Base-by-base conservation (phyloP, 2,329 filamentous ascomycete species). In the Fusarium nanum region DNA sequence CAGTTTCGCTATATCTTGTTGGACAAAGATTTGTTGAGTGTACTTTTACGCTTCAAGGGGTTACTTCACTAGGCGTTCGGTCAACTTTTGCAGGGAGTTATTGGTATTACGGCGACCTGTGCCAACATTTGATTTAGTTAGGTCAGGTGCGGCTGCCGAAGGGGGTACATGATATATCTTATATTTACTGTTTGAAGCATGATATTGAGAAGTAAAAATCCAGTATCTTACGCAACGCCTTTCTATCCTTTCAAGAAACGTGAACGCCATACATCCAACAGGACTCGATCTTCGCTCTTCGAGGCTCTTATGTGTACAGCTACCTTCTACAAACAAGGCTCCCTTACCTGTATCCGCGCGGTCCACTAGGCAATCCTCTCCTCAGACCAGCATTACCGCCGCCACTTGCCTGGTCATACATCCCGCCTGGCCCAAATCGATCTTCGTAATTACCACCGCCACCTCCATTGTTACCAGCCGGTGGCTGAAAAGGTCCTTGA, bases 401-500 rank as follows among this genome's bases (percentile, higher is more conserved):
- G 14, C 80, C 78, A 18, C 79, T 78, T n/a, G 72, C 73, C 72
- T 71, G 76, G 58, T 85, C 83, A 65, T 84, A 84, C 75, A 80
- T 77, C 5, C 82, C 83, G 6, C 81, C 81, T 7, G 83, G 82
- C 42, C 82, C 82, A 73, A 83, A 85, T 8, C 83, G 78, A 44
- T 84, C 83, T 64, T 84, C 84, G 72, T 83, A 84, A 64, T 79
- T 78, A 10, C 76, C 75, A 20, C 77, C 76, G 3, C 75, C 76
- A 6, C 74, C 76, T 47, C 77, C 77, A 18, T 76, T 75, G 46
- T 74, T 74, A 22, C 54, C 54, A 22, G 77, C 75, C 18, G 84
- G 81, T 44, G 85, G 83, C 60, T 84, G 82, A 65, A 85, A 87
- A 8, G 85, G 84, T 6, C 82, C 82, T 56, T 80, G 75, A 14